A percentile compares a stretch with the other conserved stretches of the same genome.
phyloP scores from a whole-genome alignment of 495 filamentous ascomycete species.

The Lophiostoma macrostomum region DNA sequence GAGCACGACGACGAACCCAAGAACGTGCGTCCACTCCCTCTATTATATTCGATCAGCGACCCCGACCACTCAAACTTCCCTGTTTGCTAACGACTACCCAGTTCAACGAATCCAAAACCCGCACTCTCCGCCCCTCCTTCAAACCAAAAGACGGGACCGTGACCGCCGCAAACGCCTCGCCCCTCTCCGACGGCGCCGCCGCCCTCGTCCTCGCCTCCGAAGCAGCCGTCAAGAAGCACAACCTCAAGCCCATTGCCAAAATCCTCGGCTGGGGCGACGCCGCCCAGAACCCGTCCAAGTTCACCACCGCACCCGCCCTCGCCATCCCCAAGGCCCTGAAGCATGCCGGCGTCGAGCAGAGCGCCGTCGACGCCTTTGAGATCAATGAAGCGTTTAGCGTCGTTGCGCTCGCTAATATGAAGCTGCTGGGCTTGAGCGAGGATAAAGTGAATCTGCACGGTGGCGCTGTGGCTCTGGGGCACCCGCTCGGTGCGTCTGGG shows the following conservation, averaged over 20 bases:
- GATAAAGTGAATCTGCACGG: slow-evolving; percentile 95
- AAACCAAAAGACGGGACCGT: slow-evolving; percentile 79
- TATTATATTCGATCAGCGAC: background rate
- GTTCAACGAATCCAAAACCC: slow-evolving; percentile 90
- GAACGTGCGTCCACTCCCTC: slow-evolving; percentile 53
- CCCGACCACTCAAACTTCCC: background rate
- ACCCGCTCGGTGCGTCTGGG: slow-evolving; percentile 89
- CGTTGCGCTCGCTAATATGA: slow-evolving; percentile 92
- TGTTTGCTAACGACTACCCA: slow-evolving; percentile 35
- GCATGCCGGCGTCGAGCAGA: slow-evolving; percentile 75
- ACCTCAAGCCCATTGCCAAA: slow-evolving; percentile 86
- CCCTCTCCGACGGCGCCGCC: slow-evolving; percentile 88
- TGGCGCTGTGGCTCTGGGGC: slow-evolving; percentile 91
- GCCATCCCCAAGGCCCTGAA: slow-evolving; percentile 95
- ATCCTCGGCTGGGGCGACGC: slow-evolving; percentile 97
- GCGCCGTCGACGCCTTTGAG: slow-evolving; percentile 86
- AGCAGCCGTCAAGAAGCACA: slow-evolving; percentile 80
- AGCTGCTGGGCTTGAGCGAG: slow-evolving; percentile 71
- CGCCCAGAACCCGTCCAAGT: slow-evolving; percentile 82
- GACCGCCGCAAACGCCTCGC: slow-evolving; percentile 95
- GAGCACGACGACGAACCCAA: slow-evolving; percentile 92
- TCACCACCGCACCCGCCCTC: slow-evolving; percentile 91
- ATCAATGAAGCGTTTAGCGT: slow-evolving; percentile 99
- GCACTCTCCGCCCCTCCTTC: slow-evolving; percentile 80
- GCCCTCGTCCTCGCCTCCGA: slow-evolving; percentile 90